Evolutionary conservation across 345 rosid species (phyloP).

Genomic region (Cardamine resedifolia): DNA sequence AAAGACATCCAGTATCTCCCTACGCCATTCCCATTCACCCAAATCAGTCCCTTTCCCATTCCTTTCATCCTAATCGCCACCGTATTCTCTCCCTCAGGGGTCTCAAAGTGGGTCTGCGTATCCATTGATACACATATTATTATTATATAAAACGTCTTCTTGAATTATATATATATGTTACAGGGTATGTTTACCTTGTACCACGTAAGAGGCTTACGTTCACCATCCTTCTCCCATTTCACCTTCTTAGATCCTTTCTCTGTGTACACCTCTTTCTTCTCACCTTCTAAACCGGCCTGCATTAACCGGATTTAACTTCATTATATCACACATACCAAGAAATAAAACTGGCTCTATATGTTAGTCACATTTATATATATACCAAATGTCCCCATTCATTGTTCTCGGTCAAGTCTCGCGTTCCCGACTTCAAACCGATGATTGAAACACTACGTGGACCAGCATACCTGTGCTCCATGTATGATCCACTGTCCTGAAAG

Average conservation of each 20-base stretch:
- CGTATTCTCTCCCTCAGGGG: conserved; percentile 61
- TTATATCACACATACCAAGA: background rate
- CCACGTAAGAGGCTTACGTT: conserved; percentile 58
- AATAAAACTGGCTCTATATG: background rate
- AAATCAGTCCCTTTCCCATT: conserved; percentile 79
- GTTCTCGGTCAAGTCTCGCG: conserved; percentile 56
- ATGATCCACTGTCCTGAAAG: conserved; percentile 80
- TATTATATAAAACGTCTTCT: background rate
- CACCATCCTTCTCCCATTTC: conserved; percentile 45
- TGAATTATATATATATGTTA: background rate
- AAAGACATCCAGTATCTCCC: conserved; percentile 86
- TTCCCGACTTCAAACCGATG: conserved; percentile 78
- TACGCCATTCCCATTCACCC: conserved; percentile 77
- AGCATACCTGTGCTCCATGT: conserved; percentile 74
- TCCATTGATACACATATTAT: no score
- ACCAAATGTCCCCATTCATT: conserved; percentile 78
- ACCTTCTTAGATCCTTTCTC: conserved; percentile 52
- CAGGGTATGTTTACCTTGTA: conserved; percentile 55
- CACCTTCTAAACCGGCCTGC: conserved; percentile 67
- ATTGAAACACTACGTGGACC: conserved; percentile 67
- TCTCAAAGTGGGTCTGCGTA: conserved; percentile 58
- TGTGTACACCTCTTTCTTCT: conserved; percentile 45
- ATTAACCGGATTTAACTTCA: conserved; percentile 14
- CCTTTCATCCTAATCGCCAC: conserved; percentile 53
- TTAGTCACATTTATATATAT: background rate